Conservation (phyloP, 2,329 filamentous ascomycete genomes). For the Hypoxylon sp. region DNA sequence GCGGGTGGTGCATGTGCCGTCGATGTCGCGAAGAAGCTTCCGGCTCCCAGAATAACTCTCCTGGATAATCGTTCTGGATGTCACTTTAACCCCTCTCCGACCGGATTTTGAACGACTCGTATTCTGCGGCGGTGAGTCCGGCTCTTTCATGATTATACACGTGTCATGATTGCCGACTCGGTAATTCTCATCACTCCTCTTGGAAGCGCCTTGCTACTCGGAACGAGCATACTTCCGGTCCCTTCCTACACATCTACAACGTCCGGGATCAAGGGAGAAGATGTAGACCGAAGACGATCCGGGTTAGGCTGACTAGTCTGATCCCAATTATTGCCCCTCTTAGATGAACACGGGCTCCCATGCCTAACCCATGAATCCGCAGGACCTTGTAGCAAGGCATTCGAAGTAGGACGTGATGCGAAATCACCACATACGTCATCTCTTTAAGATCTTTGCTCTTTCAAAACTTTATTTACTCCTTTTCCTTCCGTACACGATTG, state of each 20-base stretch:
- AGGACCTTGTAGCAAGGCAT: conserved; percentile 17
- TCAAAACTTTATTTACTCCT: conserved; percentile 33
- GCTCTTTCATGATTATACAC: conserved; percentile 50
- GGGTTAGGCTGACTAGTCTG: conserved; percentile 13
- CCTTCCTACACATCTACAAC: not conserved
- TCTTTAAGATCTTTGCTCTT: conserved; percentile 28
- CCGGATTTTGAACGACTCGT: conserved; percentile 21
- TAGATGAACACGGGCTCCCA: conserved; percentile 2
- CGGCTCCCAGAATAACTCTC: conserved; percentile 44
- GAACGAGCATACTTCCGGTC: conserved; percentile 21
- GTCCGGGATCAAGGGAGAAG: conserved; percentile 1
- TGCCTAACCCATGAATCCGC: conserved; percentile 21
- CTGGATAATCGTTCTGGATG: conserved; percentile 35
- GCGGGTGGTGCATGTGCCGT: conserved; percentile 88
- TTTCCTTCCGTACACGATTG: conserved; percentile 49
- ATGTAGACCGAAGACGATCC: conserved; percentile 8
- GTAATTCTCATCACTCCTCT: conserved; percentile 26
- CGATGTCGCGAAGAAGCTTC: conserved; percentile 82
- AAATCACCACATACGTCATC: conserved; percentile 28
- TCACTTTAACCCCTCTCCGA: conserved; percentile 1
- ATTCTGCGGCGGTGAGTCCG: conserved; percentile 37
- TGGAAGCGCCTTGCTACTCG: conserved; percentile 21
- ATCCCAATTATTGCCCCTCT: conserved; percentile 4
- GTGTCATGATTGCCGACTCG: conserved; percentile 48
- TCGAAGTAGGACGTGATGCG: conserved; percentile 27